phyloP scores from a whole-genome alignment of 352 stramenopile species.

The Phytopythium montanum region DNA sequence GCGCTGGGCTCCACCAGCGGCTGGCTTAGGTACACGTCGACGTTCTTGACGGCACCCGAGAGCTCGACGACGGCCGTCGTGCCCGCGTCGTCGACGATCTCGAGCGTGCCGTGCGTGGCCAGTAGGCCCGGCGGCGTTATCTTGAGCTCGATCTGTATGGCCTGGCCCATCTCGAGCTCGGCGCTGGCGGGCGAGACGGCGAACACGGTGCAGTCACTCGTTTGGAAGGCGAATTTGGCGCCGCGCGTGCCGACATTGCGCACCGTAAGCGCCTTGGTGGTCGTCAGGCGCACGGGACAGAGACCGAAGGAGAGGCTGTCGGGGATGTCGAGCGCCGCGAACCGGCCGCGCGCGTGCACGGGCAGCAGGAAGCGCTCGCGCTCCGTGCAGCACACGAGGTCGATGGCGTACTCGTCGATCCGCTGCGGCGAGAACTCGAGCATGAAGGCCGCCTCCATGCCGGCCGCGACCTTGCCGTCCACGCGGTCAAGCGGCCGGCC shows the following conservation, averaged over 20 bases:
- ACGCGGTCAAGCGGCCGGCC: conserved; percentile 18
- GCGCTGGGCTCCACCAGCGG: conserved; percentile 79
- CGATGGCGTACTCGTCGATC: conserved; percentile 81
- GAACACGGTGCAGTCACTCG: conserved; percentile 45
- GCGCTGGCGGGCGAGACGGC: conserved; percentile 55
- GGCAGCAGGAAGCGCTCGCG: conserved; percentile 94
- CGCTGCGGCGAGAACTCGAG: conserved; percentile 92
- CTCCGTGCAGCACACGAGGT: conserved; percentile 93
- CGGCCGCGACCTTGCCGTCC: conserved; percentile 85
- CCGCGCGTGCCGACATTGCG: conserved; percentile 85
- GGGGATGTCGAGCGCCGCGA: conserved; percentile 87
- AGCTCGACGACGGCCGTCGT: conserved; percentile 72
- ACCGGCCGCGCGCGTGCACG: conserved; percentile 78
- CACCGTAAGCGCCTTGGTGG: conserved; percentile 80
- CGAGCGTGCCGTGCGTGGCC: conserved; percentile 65
- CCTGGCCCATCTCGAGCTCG: conserved; percentile 56
- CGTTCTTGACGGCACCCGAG: conserved; percentile 66
- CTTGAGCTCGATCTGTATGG: conserved; percentile 78
- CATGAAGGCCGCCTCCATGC: conserved; percentile 92
- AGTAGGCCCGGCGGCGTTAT: conserved; percentile 34
- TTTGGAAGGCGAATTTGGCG: conserved; percentile 73
- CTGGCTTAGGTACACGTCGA: conserved; percentile 90
- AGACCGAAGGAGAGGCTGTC: conserved; percentile 86
- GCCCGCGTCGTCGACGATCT: conserved; percentile 82
- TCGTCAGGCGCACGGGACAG: conserved; percentile 85